Conservation (phyloP, 2,329 filamentous ascomycete genomes). For the Trichophyton verrucosum region DNA sequence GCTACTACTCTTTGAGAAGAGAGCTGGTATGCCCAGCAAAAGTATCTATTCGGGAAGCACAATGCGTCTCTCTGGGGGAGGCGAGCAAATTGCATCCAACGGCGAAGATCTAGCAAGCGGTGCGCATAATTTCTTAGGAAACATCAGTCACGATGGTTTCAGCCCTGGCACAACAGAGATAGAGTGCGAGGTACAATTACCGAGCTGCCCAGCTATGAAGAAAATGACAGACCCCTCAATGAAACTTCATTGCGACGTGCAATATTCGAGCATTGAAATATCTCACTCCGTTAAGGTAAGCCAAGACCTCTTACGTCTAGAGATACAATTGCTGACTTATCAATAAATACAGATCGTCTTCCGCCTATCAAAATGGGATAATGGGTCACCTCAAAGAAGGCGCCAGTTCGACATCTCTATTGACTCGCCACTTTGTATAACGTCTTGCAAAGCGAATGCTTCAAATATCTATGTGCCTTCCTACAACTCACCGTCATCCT, state of each 20-base stretch:
- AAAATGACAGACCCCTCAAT: conserved; percentile 44
- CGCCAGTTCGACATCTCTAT: conserved; percentile 94
- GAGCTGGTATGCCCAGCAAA: conserved; percentile 62
- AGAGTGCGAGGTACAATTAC: conserved; percentile 85
- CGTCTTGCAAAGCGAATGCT: conserved; percentile 85
- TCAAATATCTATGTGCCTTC: conserved; percentile 76
- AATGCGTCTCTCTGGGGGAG: conserved; percentile 68
- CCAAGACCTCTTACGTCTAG: conserved; percentile 3
- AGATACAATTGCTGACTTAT: background rate
- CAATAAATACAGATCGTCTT: conserved; percentile 59
- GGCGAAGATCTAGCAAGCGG: conserved; percentile 43
- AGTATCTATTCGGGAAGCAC: conserved; percentile 64
- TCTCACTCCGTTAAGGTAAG: conserved; percentile 92
- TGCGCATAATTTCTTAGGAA: conserved; percentile 62
- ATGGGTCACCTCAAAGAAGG: conserved; percentile 62
- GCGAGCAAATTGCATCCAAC: conserved; percentile 53
- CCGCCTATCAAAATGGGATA: conserved; percentile 74
- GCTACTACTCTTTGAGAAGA: conserved; percentile 76
- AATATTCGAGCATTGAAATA: conserved; percentile 85
- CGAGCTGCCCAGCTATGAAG: conserved; percentile 73
- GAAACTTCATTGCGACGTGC: conserved; percentile 75
- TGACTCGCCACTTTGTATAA: conserved; percentile 85
- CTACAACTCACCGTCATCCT: conserved; percentile 48
- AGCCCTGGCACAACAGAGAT: conserved; percentile 84
- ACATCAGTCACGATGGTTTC: conserved; percentile 56